These are phyloP conservation scores for Crotalaria pallida DNA, from an alignment of 306 rosid species.

Conservation along the genomic window DNA sequence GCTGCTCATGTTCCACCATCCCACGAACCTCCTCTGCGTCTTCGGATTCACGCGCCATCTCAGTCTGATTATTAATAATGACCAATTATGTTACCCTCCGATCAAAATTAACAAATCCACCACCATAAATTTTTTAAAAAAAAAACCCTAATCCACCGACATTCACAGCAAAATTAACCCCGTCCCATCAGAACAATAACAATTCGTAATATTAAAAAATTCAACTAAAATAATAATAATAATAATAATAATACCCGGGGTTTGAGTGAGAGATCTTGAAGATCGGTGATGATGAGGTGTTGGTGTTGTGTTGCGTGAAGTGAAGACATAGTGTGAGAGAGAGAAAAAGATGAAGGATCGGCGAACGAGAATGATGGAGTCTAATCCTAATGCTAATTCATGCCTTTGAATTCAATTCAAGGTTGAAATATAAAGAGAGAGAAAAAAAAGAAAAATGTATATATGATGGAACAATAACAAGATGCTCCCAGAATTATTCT, in stretches of 20 bases:
- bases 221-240: neutral
- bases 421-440: no score
- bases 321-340: conserved; percentile 22
- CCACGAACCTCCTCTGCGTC: no score
- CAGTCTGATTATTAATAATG: neutral
- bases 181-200: neutral
- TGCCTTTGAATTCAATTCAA: no score
- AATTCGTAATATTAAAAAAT: no score
- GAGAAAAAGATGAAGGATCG: no score
- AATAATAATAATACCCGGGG: conserved; percentile 18
- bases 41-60: conserved; percentile 18
- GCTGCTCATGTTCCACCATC: conserved; percentile 30
- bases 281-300: conserved; percentile 4
- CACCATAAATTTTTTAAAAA: no score
- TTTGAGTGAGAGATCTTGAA: conserved; percentile 17
- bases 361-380: no score
- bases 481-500: no score
- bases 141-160: neutral
- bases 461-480: no score
- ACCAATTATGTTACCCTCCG: neutral
- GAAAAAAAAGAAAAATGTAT: no score
- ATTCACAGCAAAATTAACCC: neutral
- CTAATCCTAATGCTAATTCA: no score
- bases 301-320: neutral
- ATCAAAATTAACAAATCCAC: neutral